A percentile compares a stretch with the other conserved stretches of the same genome.
These are phyloP conservation scores for Condylostoma magnum DNA, from an alignment of 169 alveolate species.

Conservation along the genomic window DNA sequence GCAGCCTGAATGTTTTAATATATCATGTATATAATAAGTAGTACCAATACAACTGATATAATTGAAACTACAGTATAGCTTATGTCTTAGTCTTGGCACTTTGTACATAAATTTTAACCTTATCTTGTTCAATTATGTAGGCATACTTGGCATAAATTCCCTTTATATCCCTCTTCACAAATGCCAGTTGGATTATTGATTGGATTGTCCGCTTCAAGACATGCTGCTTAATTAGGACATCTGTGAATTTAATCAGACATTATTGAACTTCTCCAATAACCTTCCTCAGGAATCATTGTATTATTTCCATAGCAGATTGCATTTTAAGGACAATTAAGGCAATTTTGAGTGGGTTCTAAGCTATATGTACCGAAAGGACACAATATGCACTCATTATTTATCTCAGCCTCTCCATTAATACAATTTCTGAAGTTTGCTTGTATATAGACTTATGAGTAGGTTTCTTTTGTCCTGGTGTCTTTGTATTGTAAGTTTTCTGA, in stretches of 20 bases:
- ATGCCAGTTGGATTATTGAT: conserved; percentile 1
- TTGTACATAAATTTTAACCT: not conserved
- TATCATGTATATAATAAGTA: not conserved
- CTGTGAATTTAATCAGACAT: conserved; percentile 24
- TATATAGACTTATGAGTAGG: too few relatives aligned
- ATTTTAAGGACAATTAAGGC: conserved; percentile 7
- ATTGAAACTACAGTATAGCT: not conserved
- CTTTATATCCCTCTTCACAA: conserved; percentile 32
- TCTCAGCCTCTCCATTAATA: not conserved
- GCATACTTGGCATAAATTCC: conserved; percentile 3
- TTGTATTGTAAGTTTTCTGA: too few relatives aligned
- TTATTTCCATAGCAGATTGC: conserved; percentile 47
- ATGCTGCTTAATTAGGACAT: conserved; percentile 36
- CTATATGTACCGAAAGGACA: not conserved
- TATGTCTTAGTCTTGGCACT: not conserved
- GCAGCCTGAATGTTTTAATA: not conserved
- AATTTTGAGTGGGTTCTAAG: not conserved
- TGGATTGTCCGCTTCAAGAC: too few relatives aligned
- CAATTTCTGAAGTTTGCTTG: conserved; percentile 7
- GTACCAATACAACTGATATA: not conserved
- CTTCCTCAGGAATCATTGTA: conserved; percentile 43
- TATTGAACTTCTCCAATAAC: conserved; percentile 44
- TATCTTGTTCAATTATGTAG: not conserved
- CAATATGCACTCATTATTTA: not conserved
- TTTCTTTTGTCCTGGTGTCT: too few relatives aligned